These are phyloP conservation scores for Helianthus annuus DNA, from an alignment of 129 eudicot genomes.

Conservation along the genomic window HanXRQr2.0-SUNRISE NC_035438.2:8330481-8330980, in stretches of 20 bases:
- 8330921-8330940: constrained; percentile 61
- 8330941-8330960: constrained; percentile 51
- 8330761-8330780: constrained; percentile 52
- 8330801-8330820: constrained; percentile 53
- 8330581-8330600: no score
- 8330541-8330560: no score
- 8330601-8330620: no score
- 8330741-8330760: constrained; percentile 51
- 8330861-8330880: constrained; percentile 69
- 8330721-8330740: neutral
- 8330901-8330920: constrained; percentile 59
- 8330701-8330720: neutral
- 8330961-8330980: constrained; percentile 44
- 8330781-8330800: constrained; percentile 46
- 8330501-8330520: no score
- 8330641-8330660: neutral
- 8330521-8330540: no score
- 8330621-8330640: no score
- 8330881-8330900: constrained; percentile 68
- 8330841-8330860: constrained; percentile 57
- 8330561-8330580: no score
- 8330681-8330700: neutral
- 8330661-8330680: neutral
- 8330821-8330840: constrained; percentile 47
- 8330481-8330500: no score